These are phyloP conservation scores for Populus tomentosa DNA, from an alignment of 441 rosid genomes.

Conservation along the genomic window DNA sequence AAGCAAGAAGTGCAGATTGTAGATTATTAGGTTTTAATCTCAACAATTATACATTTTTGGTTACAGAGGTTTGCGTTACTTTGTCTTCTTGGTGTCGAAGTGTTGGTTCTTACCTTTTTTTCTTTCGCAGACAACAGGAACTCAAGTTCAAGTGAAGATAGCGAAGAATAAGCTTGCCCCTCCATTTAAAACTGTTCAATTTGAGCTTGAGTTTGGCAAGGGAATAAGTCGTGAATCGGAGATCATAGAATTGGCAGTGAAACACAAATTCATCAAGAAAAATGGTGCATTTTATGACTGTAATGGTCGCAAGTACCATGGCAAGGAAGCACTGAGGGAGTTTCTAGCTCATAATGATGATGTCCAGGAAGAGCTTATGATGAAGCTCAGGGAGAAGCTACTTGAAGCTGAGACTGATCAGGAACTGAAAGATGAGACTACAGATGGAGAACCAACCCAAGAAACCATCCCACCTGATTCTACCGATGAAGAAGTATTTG, in stretches of 20 bases:
- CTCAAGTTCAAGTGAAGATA: conserved; percentile 72
- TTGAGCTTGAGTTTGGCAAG: conserved; percentile 92
- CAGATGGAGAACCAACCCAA: conserved; percentile 30
- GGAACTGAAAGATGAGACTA: conserved; percentile 22
- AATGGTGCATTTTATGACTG: conserved; percentile 43
- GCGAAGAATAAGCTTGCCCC: conserved; percentile 99
- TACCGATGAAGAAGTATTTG: conserved; percentile 65
- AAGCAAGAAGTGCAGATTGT: not conserved
- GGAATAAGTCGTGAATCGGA: conserved; percentile 75
- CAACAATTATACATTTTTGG: not conserved
- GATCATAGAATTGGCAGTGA: conserved; percentile 68
- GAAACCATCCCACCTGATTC: conserved; percentile 45
- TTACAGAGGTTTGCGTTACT: not conserved
- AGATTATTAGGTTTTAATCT: not conserved
- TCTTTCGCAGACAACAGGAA: conserved; percentile 59
- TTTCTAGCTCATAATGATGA: conserved; percentile 42
- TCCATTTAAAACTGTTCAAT: conserved; percentile 75
- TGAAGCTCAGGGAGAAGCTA: conserved; percentile 61
- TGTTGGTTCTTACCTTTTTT: not conserved
- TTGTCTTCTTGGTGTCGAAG: not conserved
- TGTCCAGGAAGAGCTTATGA: conserved; percentile 54
- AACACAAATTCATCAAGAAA: conserved; percentile 55
- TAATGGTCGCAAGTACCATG: conserved; percentile 49
- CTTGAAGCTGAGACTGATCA: conserved; percentile 26
- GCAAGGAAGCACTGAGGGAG: conserved; percentile 63